Evolutionary conservation across 1,284 basidiomycete species (phyloP), one percentile per base, ranked within the genome.

Genomic region (Neotropicomus parvogracilis): DNA sequence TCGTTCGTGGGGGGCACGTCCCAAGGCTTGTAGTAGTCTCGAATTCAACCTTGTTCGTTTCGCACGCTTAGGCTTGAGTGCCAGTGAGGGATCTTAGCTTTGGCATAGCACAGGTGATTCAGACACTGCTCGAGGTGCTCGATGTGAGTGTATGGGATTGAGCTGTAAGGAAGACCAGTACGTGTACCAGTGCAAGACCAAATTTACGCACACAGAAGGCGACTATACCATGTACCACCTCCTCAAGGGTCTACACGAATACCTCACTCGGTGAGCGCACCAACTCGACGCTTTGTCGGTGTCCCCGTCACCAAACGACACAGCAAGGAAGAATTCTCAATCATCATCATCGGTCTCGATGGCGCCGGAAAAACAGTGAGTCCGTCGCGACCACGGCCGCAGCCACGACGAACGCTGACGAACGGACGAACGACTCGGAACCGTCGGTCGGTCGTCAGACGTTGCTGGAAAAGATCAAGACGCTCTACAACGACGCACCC

Each of bases 221-320:
- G n/a, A n/a, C n/a, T n/a, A n/a, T n/a, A 37, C 52, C 51, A 90
- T 95, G 92, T 95, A 94, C 70, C 91, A 95, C 69, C 80, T 95
- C 36, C 75, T 95, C 59, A 91, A 88, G 59, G 93, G 93, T 28
- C 74, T 95, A 12, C 87, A 95, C 69, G 84, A 90, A 64, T 85
- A 94, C 70, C 70, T 95, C 27, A 95, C 91, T 16, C 83, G 88
- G 76, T 93, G 72, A 58, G 75, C n/a, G n/a, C 75, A 24, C 24
- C 24, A 35, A 6, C n/a, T n/a, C n/a, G n/a, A n/a, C n/a, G 12
- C 61, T 65, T 66, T 45, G n/a, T 27, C 17, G 3, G 6, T 17
- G 20, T 36, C 31, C 12, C 43, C 10, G 26, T 33, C 45, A 37
- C 44, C 43, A 56, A 46, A 34, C 24, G 50, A 32, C 40, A 20